These are phyloP conservation scores for Hamigera avellanea DNA, from an alignment of 495 filamentous ascomycete genomes.

Conservation along the genomic window DNA sequence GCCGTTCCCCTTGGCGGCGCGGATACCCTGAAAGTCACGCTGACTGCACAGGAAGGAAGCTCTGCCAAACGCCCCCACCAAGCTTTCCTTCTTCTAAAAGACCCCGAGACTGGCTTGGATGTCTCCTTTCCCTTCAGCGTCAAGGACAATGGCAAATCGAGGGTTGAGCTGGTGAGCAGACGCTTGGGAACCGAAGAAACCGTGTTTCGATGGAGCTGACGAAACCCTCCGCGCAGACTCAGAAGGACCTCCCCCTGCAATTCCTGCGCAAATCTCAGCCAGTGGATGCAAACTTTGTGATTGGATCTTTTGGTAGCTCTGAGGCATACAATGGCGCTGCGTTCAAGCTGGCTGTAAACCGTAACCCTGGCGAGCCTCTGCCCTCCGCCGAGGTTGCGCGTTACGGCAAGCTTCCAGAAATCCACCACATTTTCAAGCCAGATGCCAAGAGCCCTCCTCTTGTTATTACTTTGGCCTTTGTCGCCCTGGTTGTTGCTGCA, in stretches of 20 bases:
- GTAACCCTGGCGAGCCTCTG: constrained; percentile 49
- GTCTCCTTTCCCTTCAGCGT: constrained; percentile 78
- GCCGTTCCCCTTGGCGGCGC: constrained; percentile 51
- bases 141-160: constrained; percentile 79
- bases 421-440: constrained; percentile 81
- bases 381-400: constrained; percentile 48
- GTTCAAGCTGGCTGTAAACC: constrained; percentile 54
- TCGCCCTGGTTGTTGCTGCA: constrained; percentile 54
- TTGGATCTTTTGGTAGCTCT: constrained; percentile 77
- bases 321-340: constrained; percentile 49
- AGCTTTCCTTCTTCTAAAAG: constrained; percentile 74
- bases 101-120: constrained; percentile 64
- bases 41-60: constrained; percentile 70
- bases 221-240: constrained; percentile 42
- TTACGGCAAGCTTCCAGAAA: constrained; percentile 73
- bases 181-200: not conserved
- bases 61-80: constrained; percentile 81
- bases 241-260: constrained; percentile 82
- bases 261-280: constrained; percentile 55
- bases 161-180: constrained; percentile 65
- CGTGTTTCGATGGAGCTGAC: constrained; percentile 12
- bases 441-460: constrained; percentile 74
- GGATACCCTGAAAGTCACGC: constrained; percentile 69
- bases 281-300: constrained; percentile 64
- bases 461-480: constrained; percentile 70